Base-by-base conservation (phyloP, 352 stramenopile genomes). In the Pythium angustatum region DNA sequence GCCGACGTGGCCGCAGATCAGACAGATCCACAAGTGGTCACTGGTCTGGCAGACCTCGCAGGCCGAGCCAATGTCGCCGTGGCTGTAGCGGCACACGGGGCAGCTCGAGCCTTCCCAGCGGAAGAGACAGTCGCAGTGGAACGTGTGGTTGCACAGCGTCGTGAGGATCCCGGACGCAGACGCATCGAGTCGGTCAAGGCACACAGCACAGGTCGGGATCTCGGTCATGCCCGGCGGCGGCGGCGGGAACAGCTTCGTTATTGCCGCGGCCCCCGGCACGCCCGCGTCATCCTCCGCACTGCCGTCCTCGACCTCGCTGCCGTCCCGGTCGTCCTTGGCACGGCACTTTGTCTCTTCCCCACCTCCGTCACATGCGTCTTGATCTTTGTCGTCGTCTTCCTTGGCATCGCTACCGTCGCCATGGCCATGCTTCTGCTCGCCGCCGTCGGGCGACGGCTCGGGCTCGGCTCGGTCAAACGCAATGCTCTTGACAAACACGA, bases 131-230 rank as follows among this genome's bases (percentile, higher is more conserved):
- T 98, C 90, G 55, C 96, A 96, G 78, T 99, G 97, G 72, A 99
- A 99, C 21, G 91, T 98, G 78, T 99, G 97, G 72, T 99, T 99
- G 76, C 97, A 99, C 48, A 98, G 83, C 26, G 97, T 99, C 30
- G 96, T 99, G 24, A 99, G 77, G 65, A 99, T 97, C 4, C 88
- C 85, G 0, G 86, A 96, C 6, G 81, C 86, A 15, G 87, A 91
- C 31, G 83, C 80, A 41, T 97, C 90, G 51, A 98, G 63, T 10
- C 85, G 76, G 57, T 98, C 93, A 28, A 98, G 75, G 79, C 93
- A 98, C 53, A 98, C 93, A 2, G 91, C 89, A 67, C 93, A 98
- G 15, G 83, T 94, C 50, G 89, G 87, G 63, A 93, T 95, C 64
- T 96, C 88, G 27, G 87, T 95, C 81, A 95, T 92, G 12, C 82